These are phyloP conservation scores for Vitis hybrid DNA, from an alignment of 177 flowering plant species.

Conservation along the genomic window DNA sequence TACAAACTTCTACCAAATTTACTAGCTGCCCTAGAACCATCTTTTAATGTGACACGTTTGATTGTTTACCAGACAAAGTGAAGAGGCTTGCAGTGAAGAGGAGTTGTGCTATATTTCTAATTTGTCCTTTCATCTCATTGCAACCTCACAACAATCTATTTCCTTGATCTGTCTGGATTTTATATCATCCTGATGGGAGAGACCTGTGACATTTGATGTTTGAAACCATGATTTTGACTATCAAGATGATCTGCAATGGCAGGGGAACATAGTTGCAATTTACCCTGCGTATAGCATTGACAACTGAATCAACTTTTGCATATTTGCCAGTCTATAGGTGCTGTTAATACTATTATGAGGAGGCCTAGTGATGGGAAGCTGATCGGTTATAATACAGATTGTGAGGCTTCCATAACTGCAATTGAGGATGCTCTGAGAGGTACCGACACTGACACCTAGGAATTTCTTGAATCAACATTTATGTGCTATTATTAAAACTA, in stretches of 20 bases:
- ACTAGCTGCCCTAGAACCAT: too few species aligned
- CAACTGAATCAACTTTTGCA: background rate
- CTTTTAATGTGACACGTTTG: too few species aligned
- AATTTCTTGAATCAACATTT: background rate
- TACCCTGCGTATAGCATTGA: background rate
- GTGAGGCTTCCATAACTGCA: conserved; percentile 13
- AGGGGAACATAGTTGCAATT: background rate
- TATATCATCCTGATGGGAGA: too few species aligned
- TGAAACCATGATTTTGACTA: background rate
- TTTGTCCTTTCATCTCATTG: too few species aligned
- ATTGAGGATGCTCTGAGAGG: conserved; percentile 20
- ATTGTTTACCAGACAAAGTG: too few species aligned
- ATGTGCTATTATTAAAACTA: background rate
- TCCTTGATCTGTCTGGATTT: too few species aligned
- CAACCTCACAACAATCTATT: too few species aligned
- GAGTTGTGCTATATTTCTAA: too few species aligned
- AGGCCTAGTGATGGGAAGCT: conserved; percentile 20
- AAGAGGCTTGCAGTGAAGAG: too few species aligned
- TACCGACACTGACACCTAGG: background rate
- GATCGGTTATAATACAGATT: conserved; percentile 22
- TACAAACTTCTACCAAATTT: too few species aligned
- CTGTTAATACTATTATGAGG: conserved; percentile 20
- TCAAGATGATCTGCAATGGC: background rate
- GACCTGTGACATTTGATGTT: background rate
- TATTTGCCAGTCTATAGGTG: conserved; percentile 15